Conservation (phyloP, 108 stramenopile species). For the Nitzschia palea region DNA sequence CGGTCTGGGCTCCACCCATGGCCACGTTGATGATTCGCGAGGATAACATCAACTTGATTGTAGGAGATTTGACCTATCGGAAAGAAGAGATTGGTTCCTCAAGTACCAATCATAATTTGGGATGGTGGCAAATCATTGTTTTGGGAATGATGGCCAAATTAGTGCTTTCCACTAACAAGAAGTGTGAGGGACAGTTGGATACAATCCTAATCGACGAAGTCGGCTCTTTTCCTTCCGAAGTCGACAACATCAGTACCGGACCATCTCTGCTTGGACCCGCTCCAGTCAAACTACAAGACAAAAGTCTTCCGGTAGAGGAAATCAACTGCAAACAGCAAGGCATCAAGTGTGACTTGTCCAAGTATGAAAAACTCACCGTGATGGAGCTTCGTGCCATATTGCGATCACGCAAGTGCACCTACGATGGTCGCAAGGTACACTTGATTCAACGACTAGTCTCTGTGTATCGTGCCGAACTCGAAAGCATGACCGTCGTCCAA, state of each 20-base stretch:
- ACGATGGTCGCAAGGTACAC: background rate
- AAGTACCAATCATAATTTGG: too few relatives aligned
- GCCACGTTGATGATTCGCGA: background rate
- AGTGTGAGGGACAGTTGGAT: background rate
- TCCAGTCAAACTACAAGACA: background rate
- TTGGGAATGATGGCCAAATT: background rate
- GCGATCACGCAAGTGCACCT: slow-evolving; percentile 3
- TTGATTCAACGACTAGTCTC: slow-evolving; percentile 8
- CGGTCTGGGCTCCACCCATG: background rate
- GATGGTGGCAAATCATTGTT: too few relatives aligned
- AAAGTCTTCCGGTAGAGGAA: too few relatives aligned
- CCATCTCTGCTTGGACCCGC: background rate
- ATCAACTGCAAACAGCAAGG: too few relatives aligned
- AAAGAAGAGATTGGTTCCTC: background rate
- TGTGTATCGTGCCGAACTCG: slow-evolving; percentile 7
- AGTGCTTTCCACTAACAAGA: background rate
- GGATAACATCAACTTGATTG: background rate
- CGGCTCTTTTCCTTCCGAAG: background rate
- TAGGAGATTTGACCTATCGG: background rate
- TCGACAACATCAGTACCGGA: background rate
- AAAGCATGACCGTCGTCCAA: slow-evolving; percentile 17
- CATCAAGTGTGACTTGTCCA: slow-evolving; percentile 14
- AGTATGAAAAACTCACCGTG: background rate
- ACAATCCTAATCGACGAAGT: background rate
- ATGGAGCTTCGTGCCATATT: slow-evolving; percentile 1